Percentiles rank a stretch among this genome's conserved stretches.
These are phyloP conservation scores for Lachnellula occidentalis DNA, from an alignment of 2,329 filamentous ascomycete species.

Conservation along the genomic window DNA sequence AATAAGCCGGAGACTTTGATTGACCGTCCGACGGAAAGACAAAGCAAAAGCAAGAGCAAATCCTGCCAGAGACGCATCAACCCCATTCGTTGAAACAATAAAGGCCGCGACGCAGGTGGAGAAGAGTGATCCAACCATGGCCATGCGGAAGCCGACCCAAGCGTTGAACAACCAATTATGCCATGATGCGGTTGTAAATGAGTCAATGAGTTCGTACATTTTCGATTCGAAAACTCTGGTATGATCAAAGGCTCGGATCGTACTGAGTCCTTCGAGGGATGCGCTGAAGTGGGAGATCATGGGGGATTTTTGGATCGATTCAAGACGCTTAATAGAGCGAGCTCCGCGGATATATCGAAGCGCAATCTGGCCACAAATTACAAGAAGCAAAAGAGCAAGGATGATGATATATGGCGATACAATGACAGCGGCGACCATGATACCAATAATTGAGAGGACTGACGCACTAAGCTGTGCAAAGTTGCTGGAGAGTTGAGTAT, in stretches of 20 bases:
- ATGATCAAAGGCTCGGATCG: constrained; percentile 69
- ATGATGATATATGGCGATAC: constrained; percentile 62
- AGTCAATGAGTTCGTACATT: constrained; percentile 64
- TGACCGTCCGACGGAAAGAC: constrained; percentile 57
- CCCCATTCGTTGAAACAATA: constrained; percentile 52
- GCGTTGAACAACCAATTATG: constrained; percentile 56
- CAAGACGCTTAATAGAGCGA: constrained; percentile 67
- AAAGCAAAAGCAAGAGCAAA: constrained; percentile 70
- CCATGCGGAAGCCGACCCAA: constrained; percentile 66
- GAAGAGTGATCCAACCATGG: constrained; percentile 63
- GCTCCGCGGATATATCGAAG: constrained; percentile 59
- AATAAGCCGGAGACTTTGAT: constrained; percentile 59
- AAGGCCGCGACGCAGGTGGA: constrained; percentile 57
- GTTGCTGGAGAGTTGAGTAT: constrained; percentile 56
- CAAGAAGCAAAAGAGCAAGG: constrained; percentile 44
- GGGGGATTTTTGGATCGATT: constrained; percentile 68
- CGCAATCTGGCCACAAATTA: constrained; percentile 35
- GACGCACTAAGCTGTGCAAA: constrained; percentile 54
- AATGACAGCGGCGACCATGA: constrained; percentile 51
- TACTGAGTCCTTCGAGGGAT: constrained; percentile 62
- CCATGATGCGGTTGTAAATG: constrained; percentile 59
- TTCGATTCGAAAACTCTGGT: constrained; percentile 55
- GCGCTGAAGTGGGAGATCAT: constrained; percentile 66
- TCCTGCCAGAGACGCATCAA: constrained; percentile 65
- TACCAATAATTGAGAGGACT: constrained; percentile 50